These are phyloP conservation scores for Shiraia sp. DNA, from an alignment of 2,329 filamentous ascomycete genomes.

Conservation along the genomic window DNA sequence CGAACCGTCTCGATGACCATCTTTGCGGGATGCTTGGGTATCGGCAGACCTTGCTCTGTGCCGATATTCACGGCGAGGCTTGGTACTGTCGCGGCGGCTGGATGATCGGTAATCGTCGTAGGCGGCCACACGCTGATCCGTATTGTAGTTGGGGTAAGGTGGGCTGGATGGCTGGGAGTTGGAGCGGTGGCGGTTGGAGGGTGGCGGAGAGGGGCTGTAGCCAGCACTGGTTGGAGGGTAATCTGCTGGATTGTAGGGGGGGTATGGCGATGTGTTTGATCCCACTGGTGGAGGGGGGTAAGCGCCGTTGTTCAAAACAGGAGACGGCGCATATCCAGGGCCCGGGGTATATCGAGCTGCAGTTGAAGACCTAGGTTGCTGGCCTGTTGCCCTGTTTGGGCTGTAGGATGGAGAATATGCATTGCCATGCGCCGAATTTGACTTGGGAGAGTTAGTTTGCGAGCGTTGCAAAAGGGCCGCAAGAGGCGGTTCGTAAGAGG, in stretches of 20 bases:
- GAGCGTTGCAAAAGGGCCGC: slow-evolving; percentile 36
- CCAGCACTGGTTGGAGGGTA: slow-evolving; percentile 25
- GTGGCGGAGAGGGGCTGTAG: slow-evolving; percentile 37
- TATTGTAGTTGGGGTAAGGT: slow-evolving; percentile 19
- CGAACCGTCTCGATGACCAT: slow-evolving; percentile 34
- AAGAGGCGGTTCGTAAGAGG: slow-evolving; percentile 43
- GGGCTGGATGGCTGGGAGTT: slow-evolving; percentile 37
- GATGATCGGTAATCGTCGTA: slow-evolving; percentile 29
- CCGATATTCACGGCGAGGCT: slow-evolving; percentile 26
- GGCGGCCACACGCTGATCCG: slow-evolving; percentile 20
- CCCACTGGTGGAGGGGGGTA: slow-evolving; percentile 29
- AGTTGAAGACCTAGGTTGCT: slow-evolving; percentile 21
- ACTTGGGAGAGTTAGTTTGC: slow-evolving; percentile 40
- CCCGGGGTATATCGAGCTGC: slow-evolving; percentile 38
- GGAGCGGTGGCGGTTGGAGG: slow-evolving; percentile 40
- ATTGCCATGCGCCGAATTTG: slow-evolving; percentile 12
- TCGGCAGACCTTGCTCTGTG: slow-evolving; percentile 45
- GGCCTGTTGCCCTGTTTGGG: not conserved
- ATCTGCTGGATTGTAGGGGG: slow-evolving; percentile 37
- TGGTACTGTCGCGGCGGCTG: slow-evolving; percentile 32
- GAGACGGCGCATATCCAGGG: slow-evolving; percentile 38
- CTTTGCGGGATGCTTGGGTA: slow-evolving; percentile 37
- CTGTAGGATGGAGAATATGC: slow-evolving; percentile 1
- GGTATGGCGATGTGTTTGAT: slow-evolving; percentile 21
- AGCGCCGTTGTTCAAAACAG: slow-evolving; percentile 17